phyloP scores from a whole-genome alignment of 2,329 filamentous ascomycete genomes.

The Diaporthe eres region DNA sequence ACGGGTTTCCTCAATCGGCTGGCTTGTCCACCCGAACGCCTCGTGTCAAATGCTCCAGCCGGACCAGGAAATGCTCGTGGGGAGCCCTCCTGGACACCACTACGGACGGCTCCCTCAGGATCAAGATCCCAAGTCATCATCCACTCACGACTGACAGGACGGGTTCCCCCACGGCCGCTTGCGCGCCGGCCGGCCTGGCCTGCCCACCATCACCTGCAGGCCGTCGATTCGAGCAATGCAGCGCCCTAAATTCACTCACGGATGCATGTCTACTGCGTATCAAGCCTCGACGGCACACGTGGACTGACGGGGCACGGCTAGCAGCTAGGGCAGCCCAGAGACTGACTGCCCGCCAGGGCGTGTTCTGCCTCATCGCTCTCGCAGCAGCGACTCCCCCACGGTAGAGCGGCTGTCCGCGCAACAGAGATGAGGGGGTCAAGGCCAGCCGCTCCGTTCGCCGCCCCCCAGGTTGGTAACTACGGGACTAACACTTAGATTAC shows the following conservation, averaged over 20 bases:
- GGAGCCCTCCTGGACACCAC: constrained; percentile 6
- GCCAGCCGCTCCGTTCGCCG: not conserved
- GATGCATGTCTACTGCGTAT: constrained; percentile 15
- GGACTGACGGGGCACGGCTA: constrained; percentile 21
- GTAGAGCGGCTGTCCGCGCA: not conserved
- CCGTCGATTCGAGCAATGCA: constrained; percentile 25
- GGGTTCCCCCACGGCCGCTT: constrained; percentile 22
- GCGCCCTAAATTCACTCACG: constrained; percentile 28
- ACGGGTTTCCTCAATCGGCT: not conserved
- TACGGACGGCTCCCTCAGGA: constrained; percentile 23
- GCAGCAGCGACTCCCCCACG: not conserved
- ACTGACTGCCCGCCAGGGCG: not conserved
- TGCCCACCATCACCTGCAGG: constrained; percentile 33
- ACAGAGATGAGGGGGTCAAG: constrained; percentile 6
- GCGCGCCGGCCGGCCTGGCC: constrained; percentile 29
- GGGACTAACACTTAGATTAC: constrained; percentile 35
- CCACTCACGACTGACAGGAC: constrained; percentile 11
- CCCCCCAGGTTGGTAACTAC: not conserved
- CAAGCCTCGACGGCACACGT: constrained; percentile 4
- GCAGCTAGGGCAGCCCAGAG: not conserved
- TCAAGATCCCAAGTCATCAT: constrained; percentile 10
- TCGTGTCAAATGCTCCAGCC: not conserved
- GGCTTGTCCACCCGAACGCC: not conserved
- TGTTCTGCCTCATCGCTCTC: constrained; percentile 6
- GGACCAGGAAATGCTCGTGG: constrained; percentile 1